phyloP scores from a whole-genome alignment of 371 early-diverging fungal species.

The Rhizopus microsporus region DNA sequence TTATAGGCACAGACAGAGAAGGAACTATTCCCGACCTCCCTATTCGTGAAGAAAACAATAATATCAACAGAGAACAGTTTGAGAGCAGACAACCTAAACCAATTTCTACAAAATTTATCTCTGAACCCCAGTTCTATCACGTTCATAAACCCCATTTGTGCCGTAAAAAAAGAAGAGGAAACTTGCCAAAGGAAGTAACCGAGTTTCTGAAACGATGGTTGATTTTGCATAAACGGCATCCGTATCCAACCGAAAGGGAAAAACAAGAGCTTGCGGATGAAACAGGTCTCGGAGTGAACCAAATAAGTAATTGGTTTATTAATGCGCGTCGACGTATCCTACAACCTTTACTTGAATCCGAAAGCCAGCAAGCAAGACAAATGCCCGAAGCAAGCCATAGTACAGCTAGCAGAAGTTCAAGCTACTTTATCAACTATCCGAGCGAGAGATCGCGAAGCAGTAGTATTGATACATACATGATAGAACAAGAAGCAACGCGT shows the following conservation, averaged over 20 bases:
- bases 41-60: too few relatives aligned
- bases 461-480: too few relatives aligned
- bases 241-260: conserved; percentile 83
- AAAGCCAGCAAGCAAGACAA: conserved; percentile 10
- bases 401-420: too few relatives aligned
- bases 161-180: conserved; percentile 55
- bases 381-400: too few relatives aligned
- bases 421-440: too few relatives aligned
- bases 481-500: too few relatives aligned
- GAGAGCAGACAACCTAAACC: too few relatives aligned
- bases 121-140: conserved; percentile 15
- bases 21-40: not conserved
- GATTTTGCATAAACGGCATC: conserved; percentile 74
- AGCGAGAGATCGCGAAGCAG: too few relatives aligned
- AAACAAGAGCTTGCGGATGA: conserved; percentile 65
- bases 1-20: not conserved
- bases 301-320: conserved; percentile 92
- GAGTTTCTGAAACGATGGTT: conserved; percentile 74
- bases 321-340: conserved; percentile 79
- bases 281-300: conserved; percentile 72
- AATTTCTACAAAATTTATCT: conserved; percentile 10
- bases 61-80: not conserved
- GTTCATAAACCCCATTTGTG: conserved; percentile 11
- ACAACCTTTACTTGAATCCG: conserved; percentile 52
- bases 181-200: conserved; percentile 66